Evolutionary conservation across 148 eudicot species (phyloP).

Genomic region (Rhododendron ovatum): DNA sequence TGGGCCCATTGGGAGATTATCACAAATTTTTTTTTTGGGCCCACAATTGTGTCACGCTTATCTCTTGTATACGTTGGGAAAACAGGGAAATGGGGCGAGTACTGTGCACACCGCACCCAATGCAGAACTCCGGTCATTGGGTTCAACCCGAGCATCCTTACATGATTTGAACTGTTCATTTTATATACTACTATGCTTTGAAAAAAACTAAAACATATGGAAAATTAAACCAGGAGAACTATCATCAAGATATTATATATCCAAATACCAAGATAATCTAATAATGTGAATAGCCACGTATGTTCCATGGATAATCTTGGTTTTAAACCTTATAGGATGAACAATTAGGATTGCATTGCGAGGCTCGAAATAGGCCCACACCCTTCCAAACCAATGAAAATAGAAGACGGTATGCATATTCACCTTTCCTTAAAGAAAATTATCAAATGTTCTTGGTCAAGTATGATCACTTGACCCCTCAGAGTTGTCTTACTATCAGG

Average conservation of each 20-base stretch:
- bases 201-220: no score
- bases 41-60: background rate
- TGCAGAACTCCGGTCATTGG: no score
- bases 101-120: background rate
- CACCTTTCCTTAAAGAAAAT: no score
- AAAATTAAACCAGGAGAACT: background rate
- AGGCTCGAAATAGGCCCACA: background rate
- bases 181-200: background rate
- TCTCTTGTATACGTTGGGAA: background rate
- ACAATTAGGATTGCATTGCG: background rate
- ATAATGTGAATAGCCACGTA: background rate
- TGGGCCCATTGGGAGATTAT: background rate
- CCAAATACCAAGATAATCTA: background rate
- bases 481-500: background rate
- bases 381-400: background rate
- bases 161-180: background rate
- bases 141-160: background rate
- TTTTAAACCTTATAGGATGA: background rate
- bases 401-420: no score
- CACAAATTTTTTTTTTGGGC: background rate
- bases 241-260: background rate
- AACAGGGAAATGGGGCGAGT: background rate
- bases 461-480: background rate
- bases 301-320: background rate
- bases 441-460: background rate